phyloP scores from a whole-genome alignment of 202 grass and related monocot genomes.

The Eragrostis tef region DNA sequence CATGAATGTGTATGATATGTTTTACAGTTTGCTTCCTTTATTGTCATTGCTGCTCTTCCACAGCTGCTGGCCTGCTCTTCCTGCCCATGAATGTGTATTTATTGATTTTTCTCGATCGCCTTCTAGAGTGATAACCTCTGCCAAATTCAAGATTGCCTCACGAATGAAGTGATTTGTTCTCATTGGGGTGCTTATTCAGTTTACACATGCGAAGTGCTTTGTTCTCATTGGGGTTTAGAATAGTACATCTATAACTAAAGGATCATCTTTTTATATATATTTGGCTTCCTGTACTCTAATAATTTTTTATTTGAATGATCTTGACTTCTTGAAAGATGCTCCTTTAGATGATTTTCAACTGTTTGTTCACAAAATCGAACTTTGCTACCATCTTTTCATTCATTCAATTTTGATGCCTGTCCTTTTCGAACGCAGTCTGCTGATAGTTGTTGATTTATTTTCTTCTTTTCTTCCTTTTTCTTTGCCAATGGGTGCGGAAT shows the following conservation, averaged over 20 bases:
- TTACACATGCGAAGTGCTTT: constrained; percentile 5
- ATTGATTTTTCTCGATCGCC: not conserved
- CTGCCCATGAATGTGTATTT: too few species aligned
- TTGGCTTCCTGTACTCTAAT: not conserved
- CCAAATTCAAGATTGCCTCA: not conserved
- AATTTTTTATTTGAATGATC: not conserved
- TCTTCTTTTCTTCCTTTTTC: too few species aligned
- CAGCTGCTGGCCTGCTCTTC: not conserved
- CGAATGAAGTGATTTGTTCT: not conserved
- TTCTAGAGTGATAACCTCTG: not conserved
- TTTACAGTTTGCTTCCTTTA: not conserved
- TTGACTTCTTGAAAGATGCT: not conserved
- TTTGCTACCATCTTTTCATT: constrained; percentile 1
- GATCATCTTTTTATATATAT: not conserved
- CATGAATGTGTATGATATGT: constrained; percentile 38
- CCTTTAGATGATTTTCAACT: not conserved
- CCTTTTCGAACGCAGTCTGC: not conserved
- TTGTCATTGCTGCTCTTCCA: not conserved
- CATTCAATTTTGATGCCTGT: constrained; percentile 10
- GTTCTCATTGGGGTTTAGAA: not conserved
- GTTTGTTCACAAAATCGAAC: constrained; percentile 20
- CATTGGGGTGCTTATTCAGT: not conserved
- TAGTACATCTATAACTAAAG: not conserved
- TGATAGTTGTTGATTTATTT: not conserved
- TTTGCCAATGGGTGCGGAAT: not conserved